Evolutionary conservation across 768 basidiomycete genomes (phyloP).

Genomic region (Termitomyces bulborhizus): DNA sequence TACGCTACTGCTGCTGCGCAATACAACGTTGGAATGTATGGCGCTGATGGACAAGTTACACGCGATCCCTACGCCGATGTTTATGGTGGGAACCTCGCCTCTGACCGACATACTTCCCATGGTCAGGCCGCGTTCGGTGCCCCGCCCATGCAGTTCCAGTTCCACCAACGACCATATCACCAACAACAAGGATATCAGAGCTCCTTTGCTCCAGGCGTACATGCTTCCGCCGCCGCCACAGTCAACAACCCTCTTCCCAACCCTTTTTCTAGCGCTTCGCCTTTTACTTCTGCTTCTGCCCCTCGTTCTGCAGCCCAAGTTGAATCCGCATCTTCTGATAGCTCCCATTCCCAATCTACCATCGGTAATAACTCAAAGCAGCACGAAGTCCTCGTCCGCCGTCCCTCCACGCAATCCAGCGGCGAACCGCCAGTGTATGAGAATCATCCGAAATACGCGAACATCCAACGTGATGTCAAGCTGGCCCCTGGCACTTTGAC

Average conservation of each 20-base stretch:
- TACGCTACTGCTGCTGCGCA: slow-evolving; percentile 11
- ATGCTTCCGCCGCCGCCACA: neutral
- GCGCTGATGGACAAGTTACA: slow-evolving; percentile 13
- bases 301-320: slow-evolving; percentile 4
- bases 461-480: slow-evolving; percentile 17
- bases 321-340: neutral
- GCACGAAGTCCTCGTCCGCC: slow-evolving; percentile 4
- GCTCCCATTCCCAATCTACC: neutral
- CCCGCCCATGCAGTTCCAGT: slow-evolving; percentile 11
- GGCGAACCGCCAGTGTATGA: slow-evolving; percentile 6
- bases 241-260: neutral
- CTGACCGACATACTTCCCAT: slow-evolving; percentile 10
- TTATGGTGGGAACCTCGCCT: slow-evolving; percentile 9
- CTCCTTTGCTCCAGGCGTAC: slow-evolving; percentile 3
- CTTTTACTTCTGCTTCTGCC: slow-evolving; percentile 5
- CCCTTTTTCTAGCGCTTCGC: neutral
- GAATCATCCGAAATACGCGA: slow-evolving; percentile 11
- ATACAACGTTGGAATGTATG: slow-evolving; percentile 15
- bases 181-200: slow-evolving; percentile 2
- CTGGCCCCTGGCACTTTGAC: slow-evolving; percentile 3
- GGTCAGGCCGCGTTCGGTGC: slow-evolving; percentile 9
- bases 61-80: slow-evolving; percentile 12
- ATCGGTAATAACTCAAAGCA: neutral
- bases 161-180: slow-evolving; percentile 9
- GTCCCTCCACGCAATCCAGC: slow-evolving; percentile 9